Conservation (phyloP, 176 grass and related monocot species). For the Oryza officinalis region DNA sequence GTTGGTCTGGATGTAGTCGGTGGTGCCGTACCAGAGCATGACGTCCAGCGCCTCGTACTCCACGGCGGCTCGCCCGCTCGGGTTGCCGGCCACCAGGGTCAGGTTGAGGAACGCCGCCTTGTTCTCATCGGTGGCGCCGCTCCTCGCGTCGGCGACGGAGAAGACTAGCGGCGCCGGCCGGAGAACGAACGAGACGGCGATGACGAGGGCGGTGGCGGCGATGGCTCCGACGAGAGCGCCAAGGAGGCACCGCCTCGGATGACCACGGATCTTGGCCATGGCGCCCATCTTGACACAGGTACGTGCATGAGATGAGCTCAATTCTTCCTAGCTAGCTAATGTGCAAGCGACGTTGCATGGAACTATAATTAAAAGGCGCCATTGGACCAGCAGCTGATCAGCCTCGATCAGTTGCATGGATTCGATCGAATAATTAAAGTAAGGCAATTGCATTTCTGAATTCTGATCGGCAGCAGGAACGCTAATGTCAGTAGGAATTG, state of each 20-base stretch:
- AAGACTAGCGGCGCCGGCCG: background rate
- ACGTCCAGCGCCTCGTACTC: conserved; percentile 1
- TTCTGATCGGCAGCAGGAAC: background rate
- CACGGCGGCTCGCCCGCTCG: background rate
- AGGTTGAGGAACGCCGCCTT: background rate
- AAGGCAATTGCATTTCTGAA: background rate
- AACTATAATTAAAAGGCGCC: background rate
- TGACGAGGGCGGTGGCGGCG: background rate
- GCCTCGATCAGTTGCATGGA: background rate
- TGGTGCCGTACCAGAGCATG: background rate
- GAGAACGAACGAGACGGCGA: background rate
- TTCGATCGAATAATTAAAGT: background rate
- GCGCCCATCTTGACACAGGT: background rate
- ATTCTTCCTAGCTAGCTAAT: background rate
- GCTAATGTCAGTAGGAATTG: background rate
- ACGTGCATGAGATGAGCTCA: background rate
- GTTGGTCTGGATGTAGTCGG: background rate
- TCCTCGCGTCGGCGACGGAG: conserved; percentile 4
- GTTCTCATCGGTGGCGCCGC: background rate
- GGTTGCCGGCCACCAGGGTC: conserved; percentile 6
- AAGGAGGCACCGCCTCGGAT: background rate
- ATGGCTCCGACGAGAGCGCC: background rate
- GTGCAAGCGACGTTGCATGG: background rate
- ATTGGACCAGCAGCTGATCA: background rate
- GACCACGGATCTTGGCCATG: background rate